phyloP scores from a whole-genome alignment of 257 asterid species.

The Nemophila menziesii region DNA sequence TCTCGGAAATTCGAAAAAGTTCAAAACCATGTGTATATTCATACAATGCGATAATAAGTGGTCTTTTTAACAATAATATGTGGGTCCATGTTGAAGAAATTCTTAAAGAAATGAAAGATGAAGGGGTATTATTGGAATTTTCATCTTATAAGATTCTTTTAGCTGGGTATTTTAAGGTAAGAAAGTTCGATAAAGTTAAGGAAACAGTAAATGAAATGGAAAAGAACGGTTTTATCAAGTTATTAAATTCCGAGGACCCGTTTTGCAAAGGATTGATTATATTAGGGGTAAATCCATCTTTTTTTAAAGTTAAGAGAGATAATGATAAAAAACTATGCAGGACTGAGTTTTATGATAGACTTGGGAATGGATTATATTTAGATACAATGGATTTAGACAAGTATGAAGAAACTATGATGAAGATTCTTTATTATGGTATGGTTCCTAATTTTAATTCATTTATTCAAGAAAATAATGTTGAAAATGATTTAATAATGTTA shows the following conservation, averaged over 20 bases:
- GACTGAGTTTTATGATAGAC: slow-evolving; percentile 67
- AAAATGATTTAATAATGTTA: slow-evolving; percentile 22
- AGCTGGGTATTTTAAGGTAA: slow-evolving; percentile 63
- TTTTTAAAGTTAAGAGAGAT: slow-evolving; percentile 75
- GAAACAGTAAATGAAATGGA: slow-evolving; percentile 43
- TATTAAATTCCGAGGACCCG: slow-evolving; percentile 40
- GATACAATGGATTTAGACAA: slow-evolving; percentile 60
- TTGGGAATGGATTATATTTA: slow-evolving; percentile 87
- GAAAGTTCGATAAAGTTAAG: slow-evolving; percentile 57
- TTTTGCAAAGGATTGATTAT: slow-evolving; percentile 37
- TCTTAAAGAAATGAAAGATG: slow-evolving; percentile 66
- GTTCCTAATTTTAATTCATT: slow-evolving; percentile 49
- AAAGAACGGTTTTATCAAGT: slow-evolving; percentile 25
- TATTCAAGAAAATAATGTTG: slow-evolving; percentile 25
- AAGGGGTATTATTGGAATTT: slow-evolving; percentile 32
- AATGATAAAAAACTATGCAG: slow-evolving; percentile 37
- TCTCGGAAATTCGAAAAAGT: slow-evolving; percentile 48
- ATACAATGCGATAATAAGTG: slow-evolving; percentile 70
- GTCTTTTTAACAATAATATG: slow-evolving; percentile 56
- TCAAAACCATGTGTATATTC: slow-evolving; percentile 50
- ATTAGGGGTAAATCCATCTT: slow-evolving; percentile 45
- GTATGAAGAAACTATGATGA: slow-evolving; percentile 35
- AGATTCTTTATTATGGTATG: slow-evolving; percentile 55
- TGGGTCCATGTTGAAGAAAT: slow-evolving; percentile 51
- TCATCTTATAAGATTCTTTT: slow-evolving; percentile 62